Percentiles rank a stretch among this genome's conserved stretches.
These are phyloP conservation scores for Aspergillus cristatus DNA, from an alignment of 495 filamentous ascomycete genomes.

Conservation along the genomic window DNA sequence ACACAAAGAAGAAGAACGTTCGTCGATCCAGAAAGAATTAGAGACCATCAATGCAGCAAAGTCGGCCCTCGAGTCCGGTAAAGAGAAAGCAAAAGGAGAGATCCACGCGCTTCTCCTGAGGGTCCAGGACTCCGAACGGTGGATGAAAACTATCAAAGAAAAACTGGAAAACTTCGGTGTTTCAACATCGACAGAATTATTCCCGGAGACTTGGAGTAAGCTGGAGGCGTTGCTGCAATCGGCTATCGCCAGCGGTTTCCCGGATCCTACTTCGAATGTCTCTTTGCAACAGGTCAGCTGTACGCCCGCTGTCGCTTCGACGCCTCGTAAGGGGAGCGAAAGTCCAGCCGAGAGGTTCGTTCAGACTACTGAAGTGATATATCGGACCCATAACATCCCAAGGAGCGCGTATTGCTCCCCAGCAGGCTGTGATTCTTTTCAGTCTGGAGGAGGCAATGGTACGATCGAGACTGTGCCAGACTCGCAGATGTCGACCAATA, in stretches of 20 bases:
- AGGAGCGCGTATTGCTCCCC: constrained; percentile 3
- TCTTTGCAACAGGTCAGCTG: no score
- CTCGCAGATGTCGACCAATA: constrained; percentile 5
- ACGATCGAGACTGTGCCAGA: not conserved
- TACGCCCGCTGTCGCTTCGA: not conserved
- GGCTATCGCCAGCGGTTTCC: not conserved
- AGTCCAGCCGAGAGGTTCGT: constrained; percentile 3
- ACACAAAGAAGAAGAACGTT: constrained; percentile 11
- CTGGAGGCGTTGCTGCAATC: constrained; percentile 12
- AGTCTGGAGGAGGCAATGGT: not conserved
- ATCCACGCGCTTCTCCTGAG: constrained; percentile 15
- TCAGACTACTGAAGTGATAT: constrained; percentile 12
- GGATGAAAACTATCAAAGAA: constrained; percentile 14
- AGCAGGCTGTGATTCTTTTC: not conserved
- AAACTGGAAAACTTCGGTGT: constrained; percentile 7
- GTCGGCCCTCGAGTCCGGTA: constrained; percentile 11
- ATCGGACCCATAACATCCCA: constrained; percentile 7
- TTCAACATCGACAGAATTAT: constrained; percentile 5
- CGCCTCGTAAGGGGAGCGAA: not conserved
- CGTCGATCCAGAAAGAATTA: constrained; percentile 7
- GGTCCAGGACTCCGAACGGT: constrained; percentile 20
- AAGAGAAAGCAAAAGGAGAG: constrained; percentile 16
- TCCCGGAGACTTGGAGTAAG: constrained; percentile 10
- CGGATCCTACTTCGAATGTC: no score
- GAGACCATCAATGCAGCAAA: constrained; percentile 7